These are phyloP conservation scores for Neophaeococcomyces mojaviensis DNA, from an alignment of 2,329 filamentous ascomycete genomes.

Conservation along the genomic window DNA sequence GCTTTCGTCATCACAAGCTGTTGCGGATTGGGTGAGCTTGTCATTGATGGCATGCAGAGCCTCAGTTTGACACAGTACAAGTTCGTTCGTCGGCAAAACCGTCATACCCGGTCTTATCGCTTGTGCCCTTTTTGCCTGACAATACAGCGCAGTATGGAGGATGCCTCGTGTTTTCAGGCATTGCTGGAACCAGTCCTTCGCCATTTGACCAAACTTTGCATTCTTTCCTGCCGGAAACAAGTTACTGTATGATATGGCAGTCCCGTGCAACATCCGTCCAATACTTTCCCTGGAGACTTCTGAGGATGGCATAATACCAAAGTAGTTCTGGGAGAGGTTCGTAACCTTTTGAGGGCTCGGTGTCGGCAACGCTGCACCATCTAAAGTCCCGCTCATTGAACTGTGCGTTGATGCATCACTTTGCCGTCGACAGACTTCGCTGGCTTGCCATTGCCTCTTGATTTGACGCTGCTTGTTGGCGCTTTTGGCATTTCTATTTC, in stretches of 20 bases:
- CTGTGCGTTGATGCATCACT: neutral
- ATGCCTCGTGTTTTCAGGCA: slow-evolving; percentile 10
- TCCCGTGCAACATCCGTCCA: slow-evolving; percentile 1
- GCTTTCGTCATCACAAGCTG: slow-evolving; percentile 29
- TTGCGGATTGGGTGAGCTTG: slow-evolving; percentile 27
- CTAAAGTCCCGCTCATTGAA: neutral
- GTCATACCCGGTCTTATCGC: slow-evolving; percentile 8
- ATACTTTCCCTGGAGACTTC: slow-evolving; percentile 1
- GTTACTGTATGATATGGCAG: slow-evolving; percentile 1
- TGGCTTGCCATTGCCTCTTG: neutral
- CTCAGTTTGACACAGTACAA: slow-evolving; percentile 23
- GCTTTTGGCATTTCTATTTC: slow-evolving; percentile 8
- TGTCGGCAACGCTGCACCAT: slow-evolving; percentile 3
- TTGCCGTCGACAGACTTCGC: neutral
- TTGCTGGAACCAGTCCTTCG: slow-evolving; percentile 15
- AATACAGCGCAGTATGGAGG: slow-evolving; percentile 18
- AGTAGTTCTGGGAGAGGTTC: neutral
- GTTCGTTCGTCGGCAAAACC: slow-evolving; percentile 11
- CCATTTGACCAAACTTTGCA: slow-evolving; percentile 13
- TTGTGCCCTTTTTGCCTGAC: slow-evolving; percentile 15
- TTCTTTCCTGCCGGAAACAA: slow-evolving; percentile 16
- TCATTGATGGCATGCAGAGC: slow-evolving; percentile 31
- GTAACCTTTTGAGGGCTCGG: slow-evolving; percentile 1
- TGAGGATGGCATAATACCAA: slow-evolving; percentile 12
- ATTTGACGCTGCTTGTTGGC: slow-evolving; percentile 7